Percentiles rank a stretch among this genome's conserved stretches.
Evolutionary conservation across 2,329 filamentous ascomycete species (phyloP).

Genomic region (Xylaria digitata): DNA sequence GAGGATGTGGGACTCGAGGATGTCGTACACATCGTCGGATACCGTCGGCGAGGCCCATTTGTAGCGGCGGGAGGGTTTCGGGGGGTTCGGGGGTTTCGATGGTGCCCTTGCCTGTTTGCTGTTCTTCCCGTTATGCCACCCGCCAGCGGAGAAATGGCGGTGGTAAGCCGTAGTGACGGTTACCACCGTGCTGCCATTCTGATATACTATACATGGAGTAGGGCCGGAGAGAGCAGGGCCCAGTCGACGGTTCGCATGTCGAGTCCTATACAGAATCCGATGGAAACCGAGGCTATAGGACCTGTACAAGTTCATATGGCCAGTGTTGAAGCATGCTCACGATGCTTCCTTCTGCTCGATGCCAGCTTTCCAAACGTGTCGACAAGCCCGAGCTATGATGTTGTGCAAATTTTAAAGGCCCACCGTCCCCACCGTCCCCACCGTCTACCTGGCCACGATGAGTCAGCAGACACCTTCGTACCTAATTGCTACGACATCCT

Average conservation of each 20-base stretch:
- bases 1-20: conserved; percentile 26
- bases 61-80: neutral
- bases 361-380: conserved; percentile 3
- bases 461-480: too few relatives aligned
- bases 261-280: conserved; percentile 15
- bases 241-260: conserved; percentile 10
- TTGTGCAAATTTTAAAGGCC: neutral
- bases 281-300: conserved; percentile 12
- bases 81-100: too few relatives aligned
- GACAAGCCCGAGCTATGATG: conserved; percentile 14
- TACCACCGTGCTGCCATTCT: conserved; percentile 15
- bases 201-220: conserved; percentile 12
- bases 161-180: conserved; percentile 9
- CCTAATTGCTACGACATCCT: too few relatives aligned
- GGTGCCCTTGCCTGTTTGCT: neutral
- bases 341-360: conserved; percentile 10
- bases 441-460: too few relatives aligned
- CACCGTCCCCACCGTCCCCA: too few relatives aligned
- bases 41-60: conserved; percentile 1
- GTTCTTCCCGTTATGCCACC: neutral
- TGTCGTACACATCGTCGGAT: neutral
- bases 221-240: conserved; percentile 18
- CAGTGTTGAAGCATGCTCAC: conserved; percentile 15
- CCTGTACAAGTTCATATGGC: conserved; percentile 1
- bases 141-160: conserved; percentile 19